These are phyloP conservation scores for Nemania sp. DNA, from an alignment of 2,329 filamentous ascomycete genomes.

Conservation along the genomic window DNA sequence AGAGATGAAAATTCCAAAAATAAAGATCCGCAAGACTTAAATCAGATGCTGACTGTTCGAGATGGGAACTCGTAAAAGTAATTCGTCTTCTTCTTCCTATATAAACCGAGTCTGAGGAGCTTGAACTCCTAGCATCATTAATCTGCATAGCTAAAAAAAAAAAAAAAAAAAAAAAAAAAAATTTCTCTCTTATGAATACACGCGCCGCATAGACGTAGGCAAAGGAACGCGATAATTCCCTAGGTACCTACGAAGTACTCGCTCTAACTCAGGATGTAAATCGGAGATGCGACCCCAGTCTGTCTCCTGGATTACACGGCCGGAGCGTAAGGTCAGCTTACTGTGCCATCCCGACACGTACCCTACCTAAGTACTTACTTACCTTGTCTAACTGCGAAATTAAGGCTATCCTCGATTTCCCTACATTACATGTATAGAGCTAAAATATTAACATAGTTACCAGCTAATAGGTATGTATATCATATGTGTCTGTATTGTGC, in stretches of 20 bases:
- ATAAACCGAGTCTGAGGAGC: not conserved
- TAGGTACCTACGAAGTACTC: not conserved
- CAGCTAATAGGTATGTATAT: too few relatives aligned
- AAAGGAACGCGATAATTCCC: not conserved
- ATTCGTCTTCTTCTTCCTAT: not conserved
- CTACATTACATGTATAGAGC: too few relatives aligned
- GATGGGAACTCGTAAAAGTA: not conserved
- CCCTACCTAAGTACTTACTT: too few relatives aligned
- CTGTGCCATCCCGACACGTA: constrained; percentile 7
- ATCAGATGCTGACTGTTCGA: not conserved
- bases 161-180: too few relatives aligned
- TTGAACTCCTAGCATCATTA: not conserved
- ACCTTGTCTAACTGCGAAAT: too few relatives aligned
- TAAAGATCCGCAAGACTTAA: not conserved
- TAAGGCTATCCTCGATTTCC: too few relatives aligned
- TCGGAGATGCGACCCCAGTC: not conserved
- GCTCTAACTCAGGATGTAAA: not conserved
- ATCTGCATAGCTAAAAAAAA: not conserved
- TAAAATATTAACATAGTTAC: too few relatives aligned
- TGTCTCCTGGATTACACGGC: not conserved
- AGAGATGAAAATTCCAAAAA: constrained; percentile 24
- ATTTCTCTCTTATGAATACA: not conserved
- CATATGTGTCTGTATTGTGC: too few relatives aligned
- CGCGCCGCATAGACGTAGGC: not conserved
- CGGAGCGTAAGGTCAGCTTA: constrained; percentile 21